Conservation (phyloP, 2,329 filamentous ascomycete genomes). For the Teratosphaeria epicoccoides region DNA sequence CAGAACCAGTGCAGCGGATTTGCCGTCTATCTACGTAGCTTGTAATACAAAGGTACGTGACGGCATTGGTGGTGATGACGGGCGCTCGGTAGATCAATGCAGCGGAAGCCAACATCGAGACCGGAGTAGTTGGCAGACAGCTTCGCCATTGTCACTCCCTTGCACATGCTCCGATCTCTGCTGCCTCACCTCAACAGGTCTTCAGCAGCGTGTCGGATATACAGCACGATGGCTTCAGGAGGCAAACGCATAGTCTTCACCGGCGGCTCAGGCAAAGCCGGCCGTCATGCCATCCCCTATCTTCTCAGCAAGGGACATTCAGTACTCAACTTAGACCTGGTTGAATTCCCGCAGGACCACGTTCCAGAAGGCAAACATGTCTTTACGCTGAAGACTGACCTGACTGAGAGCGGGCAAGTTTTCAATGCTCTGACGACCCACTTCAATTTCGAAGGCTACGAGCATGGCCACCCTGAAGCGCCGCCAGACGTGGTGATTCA, state of each 20-base stretch:
- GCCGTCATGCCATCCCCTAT: slow-evolving; percentile 44
- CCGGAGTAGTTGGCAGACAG: background rate
- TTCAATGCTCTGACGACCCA: slow-evolving; percentile 48
- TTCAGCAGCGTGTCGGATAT: background rate
- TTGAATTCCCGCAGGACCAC: slow-evolving; percentile 29
- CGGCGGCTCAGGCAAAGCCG: slow-evolving; percentile 47
- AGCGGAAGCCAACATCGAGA: background rate
- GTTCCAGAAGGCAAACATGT: slow-evolving; percentile 24
- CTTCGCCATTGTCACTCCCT: background rate
- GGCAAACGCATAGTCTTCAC: slow-evolving; percentile 42
- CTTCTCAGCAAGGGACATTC: slow-evolving; percentile 40
- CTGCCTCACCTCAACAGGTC: background rate
- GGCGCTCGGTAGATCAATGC: background rate
- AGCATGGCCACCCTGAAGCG: slow-evolving; percentile 31
- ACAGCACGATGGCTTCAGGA: slow-evolving; percentile 13
- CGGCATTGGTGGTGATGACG: background rate
- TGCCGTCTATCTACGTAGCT: background rate
- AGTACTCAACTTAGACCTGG: slow-evolving; percentile 47
- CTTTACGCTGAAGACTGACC: slow-evolving; percentile 45
- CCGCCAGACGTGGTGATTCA: slow-evolving; percentile 53
- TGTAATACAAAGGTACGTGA: background rate
- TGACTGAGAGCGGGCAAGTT: slow-evolving; percentile 46
- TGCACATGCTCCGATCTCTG: background rate
- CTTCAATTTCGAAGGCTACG: slow-evolving; percentile 43
- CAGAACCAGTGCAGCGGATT: background rate